Percentiles rank a stretch among this genome's conserved stretches.
phyloP scores from a whole-genome alignment of 148 eudicot species.

The Silene conica region DNA sequence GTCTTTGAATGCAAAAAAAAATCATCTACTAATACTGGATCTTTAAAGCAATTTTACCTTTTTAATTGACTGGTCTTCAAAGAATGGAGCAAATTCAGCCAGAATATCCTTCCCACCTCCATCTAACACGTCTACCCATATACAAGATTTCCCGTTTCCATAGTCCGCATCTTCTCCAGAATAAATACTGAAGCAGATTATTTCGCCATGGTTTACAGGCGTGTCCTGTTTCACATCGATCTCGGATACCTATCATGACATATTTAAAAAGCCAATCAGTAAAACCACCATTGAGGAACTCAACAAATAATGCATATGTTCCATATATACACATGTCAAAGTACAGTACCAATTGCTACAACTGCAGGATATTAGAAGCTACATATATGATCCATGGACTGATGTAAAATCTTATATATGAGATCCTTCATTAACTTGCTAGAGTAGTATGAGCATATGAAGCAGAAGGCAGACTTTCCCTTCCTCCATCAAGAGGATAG shows the following conservation, averaged over 20 bases:
- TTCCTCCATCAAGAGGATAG: not conserved
- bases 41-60: conserved; percentile 41
- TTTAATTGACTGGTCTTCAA: conserved; percentile 74
- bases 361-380: not conserved
- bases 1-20: not conserved
- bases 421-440: not conserved
- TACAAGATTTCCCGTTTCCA: conserved; percentile 83
- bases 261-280: conserved; percentile 15
- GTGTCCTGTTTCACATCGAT: conserved; percentile 96
- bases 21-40: not conserved
- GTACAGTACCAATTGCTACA: conserved; percentile 8
- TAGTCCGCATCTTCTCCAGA: conserved; percentile 68
- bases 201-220: conserved; percentile 89
- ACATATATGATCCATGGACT: not conserved
- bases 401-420: not conserved
- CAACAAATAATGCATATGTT: not conserved
- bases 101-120: conserved; percentile 74
- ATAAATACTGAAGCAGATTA: conserved; percentile 96
- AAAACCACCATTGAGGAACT: conserved; percentile 8
- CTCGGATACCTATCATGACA: conserved; percentile 59
- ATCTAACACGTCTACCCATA: conserved; percentile 95
- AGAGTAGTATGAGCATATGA: not conserved
- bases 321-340: conserved; percentile 4
- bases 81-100: conserved; percentile 79
- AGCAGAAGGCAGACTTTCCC: not conserved